Conservation (phyloP, 345 rosid genomes). For the Populus alba region DNA sequence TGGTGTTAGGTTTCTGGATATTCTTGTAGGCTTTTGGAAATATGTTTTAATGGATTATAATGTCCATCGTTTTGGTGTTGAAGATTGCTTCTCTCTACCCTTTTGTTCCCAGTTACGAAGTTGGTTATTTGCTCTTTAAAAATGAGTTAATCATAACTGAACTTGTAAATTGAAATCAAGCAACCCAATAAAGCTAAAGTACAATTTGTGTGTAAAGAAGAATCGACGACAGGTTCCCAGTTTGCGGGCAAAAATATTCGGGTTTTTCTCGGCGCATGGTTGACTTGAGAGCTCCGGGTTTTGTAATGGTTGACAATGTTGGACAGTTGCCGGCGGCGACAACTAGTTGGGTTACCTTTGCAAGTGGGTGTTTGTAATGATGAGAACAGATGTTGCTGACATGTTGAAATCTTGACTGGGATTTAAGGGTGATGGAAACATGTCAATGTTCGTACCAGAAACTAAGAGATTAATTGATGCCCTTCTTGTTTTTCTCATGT, state of each 20-base stretch:
- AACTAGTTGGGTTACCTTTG: too few species aligned
- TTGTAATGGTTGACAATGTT: background rate
- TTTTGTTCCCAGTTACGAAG: background rate
- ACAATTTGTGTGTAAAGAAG: too few species aligned
- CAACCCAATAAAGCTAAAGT: background rate
- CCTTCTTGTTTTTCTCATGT: background rate
- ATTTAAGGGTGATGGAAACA: background rate
- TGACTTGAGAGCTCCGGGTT: background rate
- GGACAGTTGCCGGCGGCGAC: background rate
- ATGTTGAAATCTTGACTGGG: background rate
- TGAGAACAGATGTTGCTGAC: background rate
- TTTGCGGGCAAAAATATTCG: too few species aligned
- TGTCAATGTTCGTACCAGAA: background rate
- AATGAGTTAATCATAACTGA: background rate
- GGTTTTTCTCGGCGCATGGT: background rate
- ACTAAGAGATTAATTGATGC: background rate
- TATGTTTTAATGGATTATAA: background rate
- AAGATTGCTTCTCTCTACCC: background rate
- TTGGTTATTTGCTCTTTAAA: background rate
- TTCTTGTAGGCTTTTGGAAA: background rate
- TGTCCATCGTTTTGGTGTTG: background rate
- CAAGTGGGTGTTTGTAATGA: background rate
- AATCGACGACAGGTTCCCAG: too few species aligned
- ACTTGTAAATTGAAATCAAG: background rate
- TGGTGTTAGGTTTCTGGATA: background rate